Conservation (phyloP, 2,329 filamentous ascomycete genomes). For the Phoma sp. region DNA sequence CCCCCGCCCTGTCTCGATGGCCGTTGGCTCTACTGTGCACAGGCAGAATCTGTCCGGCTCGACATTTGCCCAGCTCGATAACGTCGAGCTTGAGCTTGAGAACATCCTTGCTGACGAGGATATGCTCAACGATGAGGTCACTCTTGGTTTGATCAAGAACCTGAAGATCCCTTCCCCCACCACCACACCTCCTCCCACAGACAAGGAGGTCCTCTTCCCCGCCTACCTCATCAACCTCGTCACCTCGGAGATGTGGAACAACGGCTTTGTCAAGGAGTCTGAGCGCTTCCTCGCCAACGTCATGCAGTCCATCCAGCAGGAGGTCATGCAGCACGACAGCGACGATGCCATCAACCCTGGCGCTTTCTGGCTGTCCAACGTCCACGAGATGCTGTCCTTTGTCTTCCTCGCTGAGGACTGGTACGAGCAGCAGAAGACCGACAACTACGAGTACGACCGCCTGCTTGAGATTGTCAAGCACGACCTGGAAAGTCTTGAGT, state of each 20-base stretch:
- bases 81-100: slow-evolving; percentile 93
- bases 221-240: slow-evolving; percentile 99
- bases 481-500: slow-evolving; percentile 95
- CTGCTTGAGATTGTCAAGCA: slow-evolving; percentile 99
- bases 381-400: slow-evolving; percentile 99
- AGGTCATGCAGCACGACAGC: slow-evolving; percentile 98
- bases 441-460: slow-evolving; percentile 98
- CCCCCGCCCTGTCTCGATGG: slow-evolving; percentile 95
- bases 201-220: slow-evolving; percentile 98
- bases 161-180: slow-evolving; percentile 93
- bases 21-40: slow-evolving; percentile 69
- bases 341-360: slow-evolving; percentile 97
- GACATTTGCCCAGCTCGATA: slow-evolving; percentile 83
- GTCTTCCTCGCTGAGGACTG: slow-evolving; percentile 99
- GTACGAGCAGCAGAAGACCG: slow-evolving; percentile 99
- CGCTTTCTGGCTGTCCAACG: slow-evolving; percentile 98
- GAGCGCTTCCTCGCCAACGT: slow-evolving; percentile 98
- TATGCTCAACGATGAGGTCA: slow-evolving; percentile 94
- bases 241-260: slow-evolving; percentile 99
- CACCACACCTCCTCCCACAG: slow-evolving; percentile 85
- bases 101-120: slow-evolving; percentile 94
- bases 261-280: slow-evolving; percentile 98
- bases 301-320: slow-evolving; percentile 99
- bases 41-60: slow-evolving; percentile 76
- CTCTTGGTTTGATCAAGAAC: slow-evolving; percentile 93